Evolutionary conservation across 768 basidiomycete species (phyloP), one percentile per base, ranked within the genome.

Genomic region (Lentinula sp.): DNA sequence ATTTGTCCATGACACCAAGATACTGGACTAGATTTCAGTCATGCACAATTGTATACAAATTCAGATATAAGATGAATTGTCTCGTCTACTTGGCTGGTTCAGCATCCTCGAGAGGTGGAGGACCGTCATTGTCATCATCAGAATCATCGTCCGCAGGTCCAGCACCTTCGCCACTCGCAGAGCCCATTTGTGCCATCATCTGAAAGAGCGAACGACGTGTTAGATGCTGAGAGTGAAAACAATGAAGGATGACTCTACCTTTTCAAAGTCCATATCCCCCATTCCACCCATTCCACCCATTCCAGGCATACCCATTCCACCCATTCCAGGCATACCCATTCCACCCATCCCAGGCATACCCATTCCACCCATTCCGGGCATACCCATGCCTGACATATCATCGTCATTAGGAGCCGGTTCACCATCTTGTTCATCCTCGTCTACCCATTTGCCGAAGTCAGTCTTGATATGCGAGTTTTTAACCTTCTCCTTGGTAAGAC

Each of bases 381-480:
- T 77, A 62, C 62, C 51, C 55, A 57, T 57, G 9, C 32, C 57
- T 4, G 28, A 28, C 28, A 28, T 28, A 15, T 59, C 57, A 13
- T 86, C 85, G 0, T 80, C 84, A 9, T 78, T 80, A 2, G 74
- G 70, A 8, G 64, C 69, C 1, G 72, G 65, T 23, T 74, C 81
- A 55, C 80, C 89, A 43, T 91, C 89, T 75, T 98, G 96, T 71
- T 98, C 95, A 70, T 98, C 96, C 77, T 98, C 95, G 69, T 98
- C 95, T 45, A 90, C 89, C 95, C 95, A 98, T 77, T 91, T 96
- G 65, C 79, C 79, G 72, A 98, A 98, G 74, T 98, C 93, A 49
- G 94, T 97, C 82, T 97, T 98, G 74, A 98, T 77, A 75, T 84
- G 95, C 61, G 86, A 78, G 55, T 80, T 85, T 74, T 83, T 91